phyloP scores from a whole-genome alignment of 1,284 basidiomycete genomes.

The Phellopilus nigrolimitatus region DNA sequence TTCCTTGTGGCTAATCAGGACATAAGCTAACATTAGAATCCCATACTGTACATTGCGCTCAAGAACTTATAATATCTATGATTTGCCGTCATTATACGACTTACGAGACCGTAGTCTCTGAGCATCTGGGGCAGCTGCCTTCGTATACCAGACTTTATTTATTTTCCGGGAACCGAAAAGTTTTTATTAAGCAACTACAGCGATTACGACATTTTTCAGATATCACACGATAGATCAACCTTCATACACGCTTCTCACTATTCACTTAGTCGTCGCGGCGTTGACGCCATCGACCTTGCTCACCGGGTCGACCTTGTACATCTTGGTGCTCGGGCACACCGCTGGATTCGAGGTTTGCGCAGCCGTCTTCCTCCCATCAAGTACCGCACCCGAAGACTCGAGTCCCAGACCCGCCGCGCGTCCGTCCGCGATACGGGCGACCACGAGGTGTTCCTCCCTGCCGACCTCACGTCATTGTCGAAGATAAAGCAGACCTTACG shows the following conservation, averaged over 20 bases:
- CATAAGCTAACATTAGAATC: too few species aligned
- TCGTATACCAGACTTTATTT: too few species aligned
- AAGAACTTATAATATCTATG: too few species aligned
- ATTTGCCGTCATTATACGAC: too few species aligned
- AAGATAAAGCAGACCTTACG: slow-evolving; percentile 95
- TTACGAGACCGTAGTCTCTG: too few species aligned
- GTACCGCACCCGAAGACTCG: slow-evolving; percentile 46
- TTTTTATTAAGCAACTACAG: too few species aligned
- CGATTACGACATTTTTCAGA: too few species aligned
- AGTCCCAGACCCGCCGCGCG: slow-evolving; percentile 76
- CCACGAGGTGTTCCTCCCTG: slow-evolving; percentile 50
- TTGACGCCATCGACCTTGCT: slow-evolving; percentile 25
- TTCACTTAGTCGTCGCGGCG: slow-evolving; percentile 56
- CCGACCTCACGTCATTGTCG: slow-evolving; percentile 57
- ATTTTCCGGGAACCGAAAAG: too few species aligned
- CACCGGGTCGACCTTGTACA: slow-evolving; percentile 37
- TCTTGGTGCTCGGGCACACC: slow-evolving; percentile 33
- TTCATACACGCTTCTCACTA: slow-evolving; percentile 52
- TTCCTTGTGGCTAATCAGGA: neutral
- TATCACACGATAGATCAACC: neutral
- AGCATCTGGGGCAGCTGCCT: too few species aligned
- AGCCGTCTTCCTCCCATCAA: slow-evolving; percentile 20
- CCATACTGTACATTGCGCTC: too few species aligned
- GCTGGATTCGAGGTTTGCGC: slow-evolving; percentile 22
- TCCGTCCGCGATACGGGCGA: slow-evolving; percentile 87